Conservation (phyloP, 805 yeast genomes). For the Candida verbasci region DNA sequence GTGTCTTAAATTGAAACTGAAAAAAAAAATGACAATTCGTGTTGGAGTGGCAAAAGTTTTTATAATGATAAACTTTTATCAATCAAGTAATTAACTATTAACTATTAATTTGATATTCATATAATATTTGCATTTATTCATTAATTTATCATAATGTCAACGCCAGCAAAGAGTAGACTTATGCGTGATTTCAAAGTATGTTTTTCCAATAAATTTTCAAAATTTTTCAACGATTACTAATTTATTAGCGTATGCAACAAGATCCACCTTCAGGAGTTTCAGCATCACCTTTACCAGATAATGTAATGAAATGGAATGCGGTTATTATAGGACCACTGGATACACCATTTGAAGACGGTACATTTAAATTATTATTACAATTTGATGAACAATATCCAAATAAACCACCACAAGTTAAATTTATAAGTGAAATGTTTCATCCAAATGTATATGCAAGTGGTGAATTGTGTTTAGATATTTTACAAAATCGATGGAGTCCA, state of each 20-base stretch:
- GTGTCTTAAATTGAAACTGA: too few relatives aligned
- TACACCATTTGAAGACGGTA: slow-evolving; percentile 98
- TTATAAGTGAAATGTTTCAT: slow-evolving; percentile 92
- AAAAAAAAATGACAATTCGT: too few relatives aligned
- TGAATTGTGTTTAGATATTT: slow-evolving; percentile 89
- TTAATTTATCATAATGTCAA: too few relatives aligned
- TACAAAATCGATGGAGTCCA: slow-evolving; percentile 98
- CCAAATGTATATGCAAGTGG: slow-evolving; percentile 97
- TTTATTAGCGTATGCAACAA: slow-evolving; percentile 78
- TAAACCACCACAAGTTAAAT: slow-evolving; percentile 91
- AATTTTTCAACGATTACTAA: slow-evolving; percentile 7
- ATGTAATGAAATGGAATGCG: slow-evolving; percentile 96
- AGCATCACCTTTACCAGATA: slow-evolving; percentile 95
- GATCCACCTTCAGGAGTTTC: slow-evolving; percentile 98
- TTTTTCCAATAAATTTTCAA: too few relatives aligned
- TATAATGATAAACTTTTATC: too few relatives aligned
- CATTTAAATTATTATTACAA: slow-evolving; percentile 78
- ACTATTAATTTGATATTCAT: too few relatives aligned
- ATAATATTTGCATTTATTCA: too few relatives aligned
- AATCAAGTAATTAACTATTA: too few relatives aligned
- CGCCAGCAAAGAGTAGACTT: slow-evolving; percentile 97
- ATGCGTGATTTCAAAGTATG: slow-evolving; percentile 95
- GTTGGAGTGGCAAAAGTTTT: too few relatives aligned
- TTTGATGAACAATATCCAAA: slow-evolving; percentile 98
- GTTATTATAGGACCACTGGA: slow-evolving; percentile 97